Percentiles rank a stretch among this genome's conserved stretches.
These are phyloP conservation scores for Yamadazyma philogaea DNA, from an alignment of 805 yeast species.

Conservation along the genomic window DNA sequence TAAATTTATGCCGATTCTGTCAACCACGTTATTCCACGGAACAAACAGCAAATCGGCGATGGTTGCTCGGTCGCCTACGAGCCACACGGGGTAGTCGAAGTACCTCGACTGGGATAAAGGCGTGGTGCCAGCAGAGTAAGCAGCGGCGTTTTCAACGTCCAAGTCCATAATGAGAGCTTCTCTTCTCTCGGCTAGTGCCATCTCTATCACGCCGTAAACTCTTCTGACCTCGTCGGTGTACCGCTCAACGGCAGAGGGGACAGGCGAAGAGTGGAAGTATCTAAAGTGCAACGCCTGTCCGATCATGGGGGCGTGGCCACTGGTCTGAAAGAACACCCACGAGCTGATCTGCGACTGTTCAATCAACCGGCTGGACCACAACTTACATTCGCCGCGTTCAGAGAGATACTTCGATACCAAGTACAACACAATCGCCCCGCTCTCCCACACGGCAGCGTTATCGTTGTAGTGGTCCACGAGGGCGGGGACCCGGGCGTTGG, in stretches of 20 bases:
- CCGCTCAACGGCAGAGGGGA: slow-evolving; percentile 85
- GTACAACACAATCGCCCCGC: slow-evolving; percentile 87
- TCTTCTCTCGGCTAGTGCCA: slow-evolving; percentile 90
- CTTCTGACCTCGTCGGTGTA: slow-evolving; percentile 90
- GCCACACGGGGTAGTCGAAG: slow-evolving; percentile 93
- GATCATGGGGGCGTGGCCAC: slow-evolving; percentile 98
- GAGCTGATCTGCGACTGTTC: slow-evolving; percentile 83
- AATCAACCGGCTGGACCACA: slow-evolving; percentile 74
- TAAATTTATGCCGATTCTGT: slow-evolving; percentile 84
- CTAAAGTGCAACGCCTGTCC: slow-evolving; percentile 95
- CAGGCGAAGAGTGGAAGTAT: slow-evolving; percentile 81
- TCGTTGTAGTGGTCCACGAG: slow-evolving; percentile 83
- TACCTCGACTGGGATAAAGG: slow-evolving; percentile 81
- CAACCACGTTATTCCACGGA: slow-evolving; percentile 96
- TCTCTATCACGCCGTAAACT: slow-evolving; percentile 90
- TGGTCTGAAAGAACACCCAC: slow-evolving; percentile 93
- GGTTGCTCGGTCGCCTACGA: slow-evolving; percentile 77
- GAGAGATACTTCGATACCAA: slow-evolving; percentile 64
- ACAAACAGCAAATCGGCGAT: slow-evolving; percentile 91
- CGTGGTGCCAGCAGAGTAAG: slow-evolving; percentile 83
- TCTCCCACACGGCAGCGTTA: slow-evolving; percentile 87
- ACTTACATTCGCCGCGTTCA: slow-evolving; percentile 64
- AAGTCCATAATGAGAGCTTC: slow-evolving; percentile 87
- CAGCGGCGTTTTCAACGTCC: slow-evolving; percentile 82
- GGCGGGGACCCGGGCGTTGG: slow-evolving; percentile 95